Conservation (phyloP, 2,329 filamentous ascomycete genomes). For the Beauveria bassiana region DNA sequence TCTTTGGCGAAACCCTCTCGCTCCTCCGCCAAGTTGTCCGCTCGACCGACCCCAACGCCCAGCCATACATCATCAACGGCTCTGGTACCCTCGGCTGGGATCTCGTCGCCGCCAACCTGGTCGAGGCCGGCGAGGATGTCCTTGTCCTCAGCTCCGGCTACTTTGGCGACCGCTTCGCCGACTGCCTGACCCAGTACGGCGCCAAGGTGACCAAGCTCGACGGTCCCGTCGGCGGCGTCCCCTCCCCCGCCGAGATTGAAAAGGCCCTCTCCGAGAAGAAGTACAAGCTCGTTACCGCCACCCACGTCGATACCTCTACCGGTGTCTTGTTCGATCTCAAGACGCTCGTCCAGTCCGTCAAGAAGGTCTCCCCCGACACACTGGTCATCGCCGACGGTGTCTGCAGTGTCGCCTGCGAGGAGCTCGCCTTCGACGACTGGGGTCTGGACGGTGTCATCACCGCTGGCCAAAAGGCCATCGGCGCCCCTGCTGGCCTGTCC, state of each 20-base stretch:
- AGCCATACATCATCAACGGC: constrained; percentile 89
- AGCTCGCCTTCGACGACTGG: constrained; percentile 95
- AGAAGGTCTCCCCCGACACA: constrained; percentile 81
- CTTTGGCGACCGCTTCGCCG: constrained; percentile 90
- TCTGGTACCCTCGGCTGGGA: constrained; percentile 97
- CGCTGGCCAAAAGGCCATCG: constrained; percentile 94
- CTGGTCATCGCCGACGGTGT: constrained; percentile 91
- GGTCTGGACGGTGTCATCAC: constrained; percentile 87
- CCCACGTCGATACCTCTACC: constrained; percentile 95
- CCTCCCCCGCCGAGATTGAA: constrained; percentile 81
- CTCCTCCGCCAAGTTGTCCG: constrained; percentile 93
- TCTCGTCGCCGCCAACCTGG: constrained; percentile 84
- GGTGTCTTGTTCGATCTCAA: constrained; percentile 91
- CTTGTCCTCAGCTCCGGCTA: constrained; percentile 94
- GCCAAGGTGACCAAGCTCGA: constrained; percentile 84
- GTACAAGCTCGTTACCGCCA: constrained; percentile 92
- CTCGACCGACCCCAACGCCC: constrained; percentile 69
- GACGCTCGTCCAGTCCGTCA: constrained; percentile 72
- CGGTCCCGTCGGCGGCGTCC: constrained; percentile 79
- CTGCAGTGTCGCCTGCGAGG: constrained; percentile 92
- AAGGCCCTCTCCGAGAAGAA: constrained; percentile 80
- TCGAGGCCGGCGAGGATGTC: constrained; percentile 82
- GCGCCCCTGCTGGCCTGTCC: constrained; percentile 85
- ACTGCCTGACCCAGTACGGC: constrained; percentile 87
- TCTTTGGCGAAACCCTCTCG: constrained; percentile 81